Conservation (phyloP, 2,329 filamentous ascomycete genomes). For the Aquanectria penicillioides region DNA sequence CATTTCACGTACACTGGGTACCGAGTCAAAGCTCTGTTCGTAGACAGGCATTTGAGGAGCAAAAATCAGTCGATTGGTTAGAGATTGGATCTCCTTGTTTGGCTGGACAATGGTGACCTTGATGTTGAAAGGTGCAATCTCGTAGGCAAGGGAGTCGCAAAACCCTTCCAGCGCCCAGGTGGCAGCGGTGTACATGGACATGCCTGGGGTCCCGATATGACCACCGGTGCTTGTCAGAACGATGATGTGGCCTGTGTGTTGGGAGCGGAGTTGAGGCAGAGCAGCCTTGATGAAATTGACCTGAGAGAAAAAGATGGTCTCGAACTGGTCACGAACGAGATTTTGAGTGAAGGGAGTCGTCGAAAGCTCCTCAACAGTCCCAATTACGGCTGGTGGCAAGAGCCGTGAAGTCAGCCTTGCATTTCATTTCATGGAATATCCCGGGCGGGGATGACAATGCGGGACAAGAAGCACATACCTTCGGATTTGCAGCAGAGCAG, state of each 20-base stretch:
- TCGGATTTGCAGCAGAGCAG: slow-evolving; percentile 90
- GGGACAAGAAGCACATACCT: slow-evolving; percentile 58
- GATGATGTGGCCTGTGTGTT: slow-evolving; percentile 89
- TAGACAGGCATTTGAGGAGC: slow-evolving; percentile 77
- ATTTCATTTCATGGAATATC: not conserved
- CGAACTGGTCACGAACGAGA: slow-evolving; percentile 90
- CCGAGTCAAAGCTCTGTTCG: slow-evolving; percentile 57
- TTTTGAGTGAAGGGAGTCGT: slow-evolving; percentile 77
- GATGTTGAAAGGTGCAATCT: slow-evolving; percentile 96
- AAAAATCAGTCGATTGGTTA: slow-evolving; percentile 88
- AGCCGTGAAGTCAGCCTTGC: slow-evolving; percentile 23
- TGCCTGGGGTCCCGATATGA: slow-evolving; percentile 90
- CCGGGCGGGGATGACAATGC: not conserved
- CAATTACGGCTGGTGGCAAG: slow-evolving; percentile 75
- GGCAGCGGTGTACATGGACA: slow-evolving; percentile 90
- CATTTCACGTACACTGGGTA: slow-evolving; percentile 85
- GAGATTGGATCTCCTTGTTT: slow-evolving; percentile 88
- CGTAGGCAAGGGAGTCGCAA: slow-evolving; percentile 94
- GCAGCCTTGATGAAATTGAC: slow-evolving; percentile 95
- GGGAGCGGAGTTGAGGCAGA: slow-evolving; percentile 80
- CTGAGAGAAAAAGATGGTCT: slow-evolving; percentile 93
- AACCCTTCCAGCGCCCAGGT: slow-evolving; percentile 97
- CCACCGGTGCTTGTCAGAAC: slow-evolving; percentile 90
- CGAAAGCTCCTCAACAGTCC: slow-evolving; percentile 89
- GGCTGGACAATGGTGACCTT: slow-evolving; percentile 96